These are phyloP conservation scores for Diaporthe caulivora DNA, from an alignment of 2,329 filamentous ascomycete genomes.

Conservation along the genomic window DNA sequence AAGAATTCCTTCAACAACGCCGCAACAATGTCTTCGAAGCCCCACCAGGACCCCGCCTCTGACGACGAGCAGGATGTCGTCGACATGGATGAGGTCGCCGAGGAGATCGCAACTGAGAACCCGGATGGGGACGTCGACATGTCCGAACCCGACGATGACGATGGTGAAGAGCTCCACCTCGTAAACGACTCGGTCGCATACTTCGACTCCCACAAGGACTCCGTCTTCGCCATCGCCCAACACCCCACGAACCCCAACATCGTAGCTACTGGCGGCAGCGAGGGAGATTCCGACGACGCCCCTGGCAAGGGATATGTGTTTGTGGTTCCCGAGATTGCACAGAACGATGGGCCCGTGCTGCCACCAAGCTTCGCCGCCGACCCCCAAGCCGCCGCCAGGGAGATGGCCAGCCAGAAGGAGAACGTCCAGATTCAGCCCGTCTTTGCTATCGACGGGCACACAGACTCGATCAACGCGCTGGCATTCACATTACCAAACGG, in stretches of 20 bases:
- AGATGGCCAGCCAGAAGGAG: slow-evolving; percentile 43
- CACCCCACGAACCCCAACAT: slow-evolving; percentile 84
- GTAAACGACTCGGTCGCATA: slow-evolving; percentile 95
- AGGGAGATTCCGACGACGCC: slow-evolving; percentile 68
- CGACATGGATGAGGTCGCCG: slow-evolving; percentile 80
- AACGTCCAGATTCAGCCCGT: slow-evolving; percentile 73
- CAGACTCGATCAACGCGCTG: slow-evolving; percentile 89
- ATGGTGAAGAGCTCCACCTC: slow-evolving; percentile 78
- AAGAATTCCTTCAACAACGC: neutral
- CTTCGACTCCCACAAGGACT: slow-evolving; percentile 91
- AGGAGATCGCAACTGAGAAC: slow-evolving; percentile 75
- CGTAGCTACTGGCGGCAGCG: slow-evolving; percentile 86
- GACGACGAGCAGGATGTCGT: slow-evolving; percentile 79
- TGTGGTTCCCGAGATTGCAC: slow-evolving; percentile 30
- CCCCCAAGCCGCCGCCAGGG: slow-evolving; percentile 58
- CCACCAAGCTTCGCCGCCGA: slow-evolving; percentile 80
- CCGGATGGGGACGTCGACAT: slow-evolving; percentile 57
- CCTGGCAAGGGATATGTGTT: slow-evolving; percentile 84
- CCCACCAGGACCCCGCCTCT: slow-evolving; percentile 54
- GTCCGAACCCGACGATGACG: slow-evolving; percentile 52
- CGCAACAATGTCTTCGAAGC: slow-evolving; percentile 44
- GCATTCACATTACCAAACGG: slow-evolving; percentile 86
- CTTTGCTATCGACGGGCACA: slow-evolving; percentile 87
- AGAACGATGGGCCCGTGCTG: slow-evolving; percentile 77
- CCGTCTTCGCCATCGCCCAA: slow-evolving; percentile 94